Evolutionary conservation across 192 early-diverging fungal species (phyloP), one percentile per base, ranked within the genome.

Genomic region (Umbelopsis ramanniana): DNA sequence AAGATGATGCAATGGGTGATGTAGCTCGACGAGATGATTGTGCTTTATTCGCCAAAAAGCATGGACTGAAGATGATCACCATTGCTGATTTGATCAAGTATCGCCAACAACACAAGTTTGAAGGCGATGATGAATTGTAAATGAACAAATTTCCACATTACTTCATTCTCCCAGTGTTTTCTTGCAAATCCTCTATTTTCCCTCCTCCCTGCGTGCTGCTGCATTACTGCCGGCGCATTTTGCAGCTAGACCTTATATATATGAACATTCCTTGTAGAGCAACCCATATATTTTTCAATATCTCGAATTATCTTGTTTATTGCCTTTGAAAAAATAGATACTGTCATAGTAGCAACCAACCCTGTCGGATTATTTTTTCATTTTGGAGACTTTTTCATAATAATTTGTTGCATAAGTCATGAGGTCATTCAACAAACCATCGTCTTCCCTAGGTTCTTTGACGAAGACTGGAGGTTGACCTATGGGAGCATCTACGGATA

Each of bases 21-120:
- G 98, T 99, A 96, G 96, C 97, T 50, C 87, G 98, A 33, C 78
- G 97, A 21, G 94, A 97, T 77, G 96, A 98, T 80, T 92, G 97
- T 63, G 81, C 83, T 50, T 78, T 69, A 15, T 96, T 99, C 88
- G 91, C 94, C n/a, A 88, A 86, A 67, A 86, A 93, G 77, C 94
- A 92, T 72, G 86, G 86, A 0, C 83, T 98, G 48, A 94, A 89
- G 80, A 68, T 99, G 67, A 91, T 98, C 50, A 96, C 94, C 0
- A 98, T 99, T 68, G 90, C 85, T 46, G 93, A 96, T 70, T 79
- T 98, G 5, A 89, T 91, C 50, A 81, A 88, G 68, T 97, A 96
- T 79, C 83, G 95, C 54, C 63, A 88, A 72, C 74, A 79, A 7
- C 74, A 83, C 70, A 76, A 78, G 35, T 45, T 72, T 14, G 50